Evolutionary conservation across 1,284 basidiomycete species (phyloP).

Genomic region (Irpex sp.): DNA sequence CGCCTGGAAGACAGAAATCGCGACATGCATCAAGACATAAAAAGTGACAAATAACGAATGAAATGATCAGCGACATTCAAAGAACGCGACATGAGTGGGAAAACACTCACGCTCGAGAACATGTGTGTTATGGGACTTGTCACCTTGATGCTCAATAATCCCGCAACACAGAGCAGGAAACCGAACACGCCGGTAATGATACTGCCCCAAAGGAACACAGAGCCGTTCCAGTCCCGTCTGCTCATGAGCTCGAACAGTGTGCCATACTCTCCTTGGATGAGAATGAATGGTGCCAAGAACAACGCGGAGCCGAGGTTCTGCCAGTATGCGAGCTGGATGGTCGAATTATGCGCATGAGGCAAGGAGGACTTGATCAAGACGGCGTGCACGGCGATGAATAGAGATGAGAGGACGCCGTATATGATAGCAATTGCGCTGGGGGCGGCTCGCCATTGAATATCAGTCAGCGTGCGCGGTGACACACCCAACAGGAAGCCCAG

Average conservation of each 20-base stretch:
- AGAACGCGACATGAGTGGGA: conserved; percentile 4
- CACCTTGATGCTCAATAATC: conserved; percentile 67
- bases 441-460: conserved; percentile 27
- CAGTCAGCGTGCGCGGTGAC: conserved; percentile 37
- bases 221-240: conserved; percentile 43
- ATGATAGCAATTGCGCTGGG: conserved; percentile 56
- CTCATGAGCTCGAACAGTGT: conserved; percentile 36
- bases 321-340: conserved; percentile 74
- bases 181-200: conserved; percentile 69
- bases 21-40: not conserved
- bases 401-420: conserved; percentile 66
- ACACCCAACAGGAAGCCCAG: conserved; percentile 64
- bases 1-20: conserved; percentile 37
- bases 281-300: conserved; percentile 58
- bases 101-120: conserved; percentile 62
- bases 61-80: not conserved
- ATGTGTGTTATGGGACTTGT: conserved; percentile 74
- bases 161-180: conserved; percentile 68
- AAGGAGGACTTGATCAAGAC: conserved; percentile 71
- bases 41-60: not conserved
- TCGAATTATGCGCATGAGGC: conserved; percentile 62
- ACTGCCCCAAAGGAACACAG: conserved; percentile 59
- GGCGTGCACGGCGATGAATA: conserved; percentile 72
- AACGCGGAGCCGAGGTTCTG: conserved; percentile 65
- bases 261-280: conserved; percentile 50